Conservation (phyloP, 2,329 filamentous ascomycete genomes). For the Xylaria sp. region DNA sequence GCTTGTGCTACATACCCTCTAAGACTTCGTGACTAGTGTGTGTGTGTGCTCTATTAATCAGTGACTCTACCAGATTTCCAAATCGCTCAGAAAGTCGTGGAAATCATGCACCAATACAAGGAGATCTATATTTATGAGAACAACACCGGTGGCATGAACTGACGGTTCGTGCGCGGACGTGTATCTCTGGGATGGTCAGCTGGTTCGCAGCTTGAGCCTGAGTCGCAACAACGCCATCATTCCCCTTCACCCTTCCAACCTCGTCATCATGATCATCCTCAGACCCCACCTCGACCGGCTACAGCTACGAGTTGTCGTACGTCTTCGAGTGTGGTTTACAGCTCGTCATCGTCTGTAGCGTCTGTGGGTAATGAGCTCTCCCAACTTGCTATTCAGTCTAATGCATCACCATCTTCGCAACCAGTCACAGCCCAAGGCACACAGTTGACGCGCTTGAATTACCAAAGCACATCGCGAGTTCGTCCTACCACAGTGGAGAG, state of each 20-base stretch:
- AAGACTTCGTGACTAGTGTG: not conserved
- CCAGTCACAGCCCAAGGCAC: constrained; percentile 34
- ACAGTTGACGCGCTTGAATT: constrained; percentile 26
- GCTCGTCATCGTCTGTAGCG: constrained; percentile 31
- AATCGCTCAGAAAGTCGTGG: constrained; percentile 81
- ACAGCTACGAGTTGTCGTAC: constrained; percentile 33
- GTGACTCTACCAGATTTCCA: constrained; percentile 70
- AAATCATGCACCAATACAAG: constrained; percentile 83
- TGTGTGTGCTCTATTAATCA: constrained; percentile 24
- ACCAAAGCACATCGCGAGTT: constrained; percentile 24
- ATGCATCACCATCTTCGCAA: constrained; percentile 32
- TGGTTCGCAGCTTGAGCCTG: constrained; percentile 39
- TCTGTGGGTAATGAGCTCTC: constrained; percentile 19
- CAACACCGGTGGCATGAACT: constrained; percentile 50
- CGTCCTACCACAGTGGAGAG: constrained; percentile 15
- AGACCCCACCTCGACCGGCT: constrained; percentile 28
- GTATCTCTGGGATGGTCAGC: constrained; percentile 55
- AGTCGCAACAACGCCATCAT: constrained; percentile 34
- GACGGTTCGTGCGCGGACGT: constrained; percentile 49
- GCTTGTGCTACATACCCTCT: constrained; percentile 1
- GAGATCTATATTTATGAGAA: constrained; percentile 76
- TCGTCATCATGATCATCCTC: constrained; percentile 23
- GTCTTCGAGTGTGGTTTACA: constrained; percentile 33
- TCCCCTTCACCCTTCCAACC: constrained; percentile 25
- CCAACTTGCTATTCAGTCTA: constrained; percentile 23